Conservation (phyloP, 192 early-diverging fungal genomes). For the Phycomyces blakesleeanus region DNA sequence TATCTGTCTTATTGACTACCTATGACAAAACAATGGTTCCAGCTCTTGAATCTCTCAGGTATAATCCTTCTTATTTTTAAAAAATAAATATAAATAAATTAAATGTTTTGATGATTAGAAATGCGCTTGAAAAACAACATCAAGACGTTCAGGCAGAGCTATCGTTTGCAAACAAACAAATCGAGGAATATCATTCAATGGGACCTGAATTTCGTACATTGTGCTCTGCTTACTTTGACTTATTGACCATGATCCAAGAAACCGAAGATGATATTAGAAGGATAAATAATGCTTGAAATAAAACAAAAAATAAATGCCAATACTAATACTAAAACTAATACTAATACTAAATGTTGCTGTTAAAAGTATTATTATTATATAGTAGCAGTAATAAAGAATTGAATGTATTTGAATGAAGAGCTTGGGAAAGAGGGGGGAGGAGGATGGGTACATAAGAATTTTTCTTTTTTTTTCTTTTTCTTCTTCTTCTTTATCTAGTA, state of each 20-base stretch:
- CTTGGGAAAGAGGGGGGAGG: too few relatives aligned
- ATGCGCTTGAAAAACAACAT: neutral
- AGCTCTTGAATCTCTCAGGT: neutral
- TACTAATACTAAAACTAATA: too few relatives aligned
- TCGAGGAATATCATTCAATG: conserved; percentile 1
- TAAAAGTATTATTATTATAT: too few relatives aligned
- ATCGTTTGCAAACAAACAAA: neutral
- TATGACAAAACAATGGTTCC: neutral
- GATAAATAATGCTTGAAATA: neutral
- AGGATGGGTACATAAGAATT: too few relatives aligned
- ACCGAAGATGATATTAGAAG: conserved; percentile 11
- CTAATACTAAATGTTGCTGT: too few relatives aligned
- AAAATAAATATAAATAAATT: neutral
- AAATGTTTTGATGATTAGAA: neutral
- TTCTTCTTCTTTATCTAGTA: neutral
- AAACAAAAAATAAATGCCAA: neutral
- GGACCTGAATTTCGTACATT: conserved; percentile 9
- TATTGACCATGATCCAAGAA: neutral
- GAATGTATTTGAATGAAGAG: too few relatives aligned
- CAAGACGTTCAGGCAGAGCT: neutral
- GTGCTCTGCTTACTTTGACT: neutral
- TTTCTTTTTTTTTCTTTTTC: neutral
- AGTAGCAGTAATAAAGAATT: too few relatives aligned
- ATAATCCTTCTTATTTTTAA: neutral
- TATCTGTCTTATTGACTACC: conserved; percentile 4